phyloP scores from a whole-genome alignment of 2,329 filamentous ascomycete genomes.

The Penicillium italicum region DNA sequence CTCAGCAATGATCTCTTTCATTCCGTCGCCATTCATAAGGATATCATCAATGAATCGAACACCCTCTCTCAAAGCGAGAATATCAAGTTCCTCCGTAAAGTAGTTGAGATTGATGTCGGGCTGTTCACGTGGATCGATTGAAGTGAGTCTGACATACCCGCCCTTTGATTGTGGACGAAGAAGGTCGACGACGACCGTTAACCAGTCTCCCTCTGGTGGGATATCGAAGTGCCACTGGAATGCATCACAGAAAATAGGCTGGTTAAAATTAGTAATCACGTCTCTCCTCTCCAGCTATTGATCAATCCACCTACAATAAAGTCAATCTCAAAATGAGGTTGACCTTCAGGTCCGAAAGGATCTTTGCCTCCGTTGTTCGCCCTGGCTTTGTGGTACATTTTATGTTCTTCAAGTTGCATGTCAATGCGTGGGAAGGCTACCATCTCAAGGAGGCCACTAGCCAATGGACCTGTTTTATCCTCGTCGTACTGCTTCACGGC shows the following conservation, averaged over 20 bases:
- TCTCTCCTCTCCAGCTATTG: too few species aligned
- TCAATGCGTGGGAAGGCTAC: too few species aligned
- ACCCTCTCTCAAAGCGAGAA: conserved; percentile 56
- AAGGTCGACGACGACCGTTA: conserved; percentile 54
- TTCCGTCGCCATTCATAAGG: conserved; percentile 52
- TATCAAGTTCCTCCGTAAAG: conserved; percentile 49
- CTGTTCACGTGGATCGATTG: conserved; percentile 34
- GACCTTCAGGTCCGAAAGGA: too few species aligned
- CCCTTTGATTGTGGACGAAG: conserved; percentile 44
- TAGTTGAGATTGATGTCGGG: conserved; percentile 44
- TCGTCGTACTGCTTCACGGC: too few species aligned
- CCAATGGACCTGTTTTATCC: too few species aligned
- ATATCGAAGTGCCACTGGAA: conserved; percentile 49
- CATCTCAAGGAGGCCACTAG: too few species aligned
- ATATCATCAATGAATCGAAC: conserved; percentile 53
- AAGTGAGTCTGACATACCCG: conserved; percentile 44
- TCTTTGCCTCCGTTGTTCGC: too few species aligned
- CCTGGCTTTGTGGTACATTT: too few species aligned
- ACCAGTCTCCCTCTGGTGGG: conserved; percentile 46
- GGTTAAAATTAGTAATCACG: too few species aligned
- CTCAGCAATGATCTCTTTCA: conserved; percentile 40
- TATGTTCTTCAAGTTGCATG: too few species aligned
- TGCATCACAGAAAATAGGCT: conserved; percentile 51
- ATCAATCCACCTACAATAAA: too few species aligned
- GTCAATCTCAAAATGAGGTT: too few species aligned